Evolutionary conservation across 495 filamentous ascomycete genomes (phyloP), one percentile per base, ranked within the genome.

Genomic region (Mytilinidion resinicola): DNA sequence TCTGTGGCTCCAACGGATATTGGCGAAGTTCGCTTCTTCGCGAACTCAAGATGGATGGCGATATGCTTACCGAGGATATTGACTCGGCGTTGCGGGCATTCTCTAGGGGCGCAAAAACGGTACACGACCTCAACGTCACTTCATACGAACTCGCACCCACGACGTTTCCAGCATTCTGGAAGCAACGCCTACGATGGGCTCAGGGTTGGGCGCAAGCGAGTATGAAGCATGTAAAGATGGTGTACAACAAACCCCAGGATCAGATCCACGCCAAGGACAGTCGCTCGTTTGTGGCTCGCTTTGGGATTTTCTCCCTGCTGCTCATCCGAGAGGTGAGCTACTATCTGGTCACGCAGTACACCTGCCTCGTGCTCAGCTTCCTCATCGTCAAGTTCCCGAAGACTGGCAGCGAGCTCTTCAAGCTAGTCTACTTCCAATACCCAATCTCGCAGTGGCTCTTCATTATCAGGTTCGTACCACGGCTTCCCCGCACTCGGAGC

Each of bases 1-100:
- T 75, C 63, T 70, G 69, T 53, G 73, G 72, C 47, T 69, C 65
- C 14, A 75, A 75, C 59, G 73, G 73, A 1, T 75, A 68, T 59
- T 75, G 73, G 72, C 60, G 67, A 20, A 61, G 71, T 1, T 56
- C 65, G 2, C 56, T 75, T 9, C 61, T 74, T n/a, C 62, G 65
- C 7, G 66, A 70, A 9, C 59, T 74, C 10, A 71, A 69, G 51
- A 75, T 75, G 73, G 69, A 75, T 48, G 72, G 67, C 9, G 44
- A 57, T 20, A 74, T 74, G 68, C 61, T 75, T 2, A 75, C 73
- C 0, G 73, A 74, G 57, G 73, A 75, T 53, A 74, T 75, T 50
- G 73, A 75, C 57, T 75, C 73, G 1, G 68, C 70, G 3, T 58
- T 75, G 6, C 66, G 73, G 19, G 73, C 73, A 15, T 60, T 69